phyloP scores from a whole-genome alignment of 1,284 basidiomycete genomes.

The Volvariella surrecta region DNA sequence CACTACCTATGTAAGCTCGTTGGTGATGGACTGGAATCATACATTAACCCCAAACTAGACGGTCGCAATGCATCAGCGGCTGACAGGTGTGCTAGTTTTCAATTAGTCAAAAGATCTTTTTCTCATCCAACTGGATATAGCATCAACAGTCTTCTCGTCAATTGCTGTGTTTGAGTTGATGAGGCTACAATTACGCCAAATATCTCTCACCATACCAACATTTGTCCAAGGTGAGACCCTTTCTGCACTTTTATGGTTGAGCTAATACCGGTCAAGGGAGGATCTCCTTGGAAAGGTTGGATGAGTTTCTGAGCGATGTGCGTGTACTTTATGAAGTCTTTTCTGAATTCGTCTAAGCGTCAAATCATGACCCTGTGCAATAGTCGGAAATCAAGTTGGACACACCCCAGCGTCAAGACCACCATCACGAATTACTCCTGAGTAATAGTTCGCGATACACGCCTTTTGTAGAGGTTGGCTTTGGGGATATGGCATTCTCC shows the following conservation, averaged over 20 bases:
- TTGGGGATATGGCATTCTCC: slow-evolving; percentile 43
- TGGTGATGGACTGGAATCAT: slow-evolving; percentile 17
- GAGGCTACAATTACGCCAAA: slow-evolving; percentile 17
- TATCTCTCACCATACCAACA: not conserved
- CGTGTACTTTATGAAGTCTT: no score
- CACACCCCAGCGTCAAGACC: not conserved
- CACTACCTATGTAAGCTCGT: slow-evolving; percentile 36
- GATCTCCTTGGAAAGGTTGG: slow-evolving; percentile 1
- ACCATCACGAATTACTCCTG: not conserved
- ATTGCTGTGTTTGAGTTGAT: slow-evolving; percentile 34
- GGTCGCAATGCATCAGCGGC: not conserved
- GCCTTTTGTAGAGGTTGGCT: slow-evolving; percentile 32
- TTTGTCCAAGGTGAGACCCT: slow-evolving; percentile 3
- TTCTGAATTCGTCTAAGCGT: no score
- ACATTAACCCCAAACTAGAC: no score
- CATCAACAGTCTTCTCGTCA: slow-evolving; percentile 26
- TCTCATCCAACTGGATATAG: slow-evolving; percentile 5
- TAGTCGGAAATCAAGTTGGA: not conserved
- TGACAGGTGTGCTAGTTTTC: not conserved
- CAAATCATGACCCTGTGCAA: not conserved
- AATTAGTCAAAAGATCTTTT: no score
- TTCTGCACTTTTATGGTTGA: not conserved
- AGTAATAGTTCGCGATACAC: no score
- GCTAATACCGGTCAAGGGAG: slow-evolving; percentile 9
- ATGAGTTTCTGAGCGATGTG: slow-evolving; percentile 1